Evolutionary conservation across 805 yeast genomes (phyloP).

Genomic region (Candida multigemmis): DNA sequence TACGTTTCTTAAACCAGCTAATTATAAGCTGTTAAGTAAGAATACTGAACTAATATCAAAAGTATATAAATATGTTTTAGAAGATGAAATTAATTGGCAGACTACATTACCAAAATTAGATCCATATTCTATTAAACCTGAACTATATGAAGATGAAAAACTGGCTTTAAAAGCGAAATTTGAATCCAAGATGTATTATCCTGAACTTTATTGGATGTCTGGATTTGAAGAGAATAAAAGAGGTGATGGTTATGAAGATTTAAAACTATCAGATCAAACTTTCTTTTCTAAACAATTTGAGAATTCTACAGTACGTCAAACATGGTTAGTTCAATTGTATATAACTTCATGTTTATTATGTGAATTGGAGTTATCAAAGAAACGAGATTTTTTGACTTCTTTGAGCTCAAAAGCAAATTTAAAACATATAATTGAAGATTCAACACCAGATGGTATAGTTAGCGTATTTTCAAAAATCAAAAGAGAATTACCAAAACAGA

Average conservation of each 20-base stretch:
- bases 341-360: slow-evolving; percentile 18
- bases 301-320: slow-evolving; percentile 15
- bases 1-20: slow-evolving; percentile 12
- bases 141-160: slow-evolving; percentile 8
- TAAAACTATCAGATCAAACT: slow-evolving; percentile 13
- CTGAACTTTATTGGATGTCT: slow-evolving; percentile 28
- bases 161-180: slow-evolving; percentile 10
- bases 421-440: slow-evolving; percentile 29
- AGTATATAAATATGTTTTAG: slow-evolving; percentile 18
- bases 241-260: slow-evolving; percentile 8
- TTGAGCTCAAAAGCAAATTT: slow-evolving; percentile 17
- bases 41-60: slow-evolving; percentile 14
- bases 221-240: slow-evolving; percentile 14
- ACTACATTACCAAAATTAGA: slow-evolving; percentile 9
- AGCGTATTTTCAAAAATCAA: slow-evolving; percentile 13
- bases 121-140: slow-evolving; percentile 6
- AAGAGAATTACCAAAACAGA: slow-evolving; percentile 12
- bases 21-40: slow-evolving; percentile 10
- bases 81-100: slow-evolving; percentile 17
- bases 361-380: slow-evolving; percentile 16
- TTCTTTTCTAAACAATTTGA: slow-evolving; percentile 16
- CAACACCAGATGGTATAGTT: slow-evolving; percentile 3
- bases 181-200: slow-evolving; percentile 13
- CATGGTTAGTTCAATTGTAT: slow-evolving; percentile 20
- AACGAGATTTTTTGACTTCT: slow-evolving; percentile 10